Evolutionary conservation across 176 grass and related monocot species (phyloP).

Genomic region (Zoysia japonica): DNA sequence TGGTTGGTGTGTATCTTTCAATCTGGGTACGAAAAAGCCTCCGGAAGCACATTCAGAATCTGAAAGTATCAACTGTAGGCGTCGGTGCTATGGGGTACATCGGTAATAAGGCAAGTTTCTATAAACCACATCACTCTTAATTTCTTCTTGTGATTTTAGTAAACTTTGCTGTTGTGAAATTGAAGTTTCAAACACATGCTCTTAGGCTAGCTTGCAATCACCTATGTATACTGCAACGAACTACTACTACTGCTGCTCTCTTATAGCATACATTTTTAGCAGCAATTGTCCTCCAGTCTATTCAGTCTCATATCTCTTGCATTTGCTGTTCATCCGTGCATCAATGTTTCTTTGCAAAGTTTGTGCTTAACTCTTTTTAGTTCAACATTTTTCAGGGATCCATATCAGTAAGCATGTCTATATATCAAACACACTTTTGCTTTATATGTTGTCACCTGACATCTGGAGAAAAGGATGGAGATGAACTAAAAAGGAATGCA

Average conservation of each 20-base stretch:
- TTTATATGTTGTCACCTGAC: conserved; percentile 95
- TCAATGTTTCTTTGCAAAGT: conserved; percentile 14
- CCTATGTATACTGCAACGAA: background rate
- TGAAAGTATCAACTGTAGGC: conserved; percentile 88
- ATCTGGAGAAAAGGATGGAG: conserved; percentile 84
- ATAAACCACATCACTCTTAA: conserved; percentile 11
- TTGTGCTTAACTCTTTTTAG: conserved; percentile 24
- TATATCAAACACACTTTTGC: conserved; percentile 89
- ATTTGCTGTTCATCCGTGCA: conserved; percentile 22
- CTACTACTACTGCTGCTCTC: background rate
- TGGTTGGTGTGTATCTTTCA: conserved; percentile 89
- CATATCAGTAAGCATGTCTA: conserved; percentile 98
- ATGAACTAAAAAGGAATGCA: conserved; percentile 83
- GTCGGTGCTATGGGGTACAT: conserved; percentile 96
- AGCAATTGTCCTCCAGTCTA: conserved; percentile 10
- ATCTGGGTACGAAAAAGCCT: conserved; percentile 90
- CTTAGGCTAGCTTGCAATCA: background rate
- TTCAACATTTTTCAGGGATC: conserved; percentile 75
- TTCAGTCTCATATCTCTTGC: background rate
- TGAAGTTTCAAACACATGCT: conserved; percentile 22
- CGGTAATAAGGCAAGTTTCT: conserved; percentile 76
- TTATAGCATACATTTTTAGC: conserved; percentile 15
- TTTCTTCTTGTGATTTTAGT: background rate
- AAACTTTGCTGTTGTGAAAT: background rate
- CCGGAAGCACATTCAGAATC: conserved; percentile 86